Base-by-base conservation (phyloP, 176 grass and related monocot species). In the Tuctoria greenei region DNA sequence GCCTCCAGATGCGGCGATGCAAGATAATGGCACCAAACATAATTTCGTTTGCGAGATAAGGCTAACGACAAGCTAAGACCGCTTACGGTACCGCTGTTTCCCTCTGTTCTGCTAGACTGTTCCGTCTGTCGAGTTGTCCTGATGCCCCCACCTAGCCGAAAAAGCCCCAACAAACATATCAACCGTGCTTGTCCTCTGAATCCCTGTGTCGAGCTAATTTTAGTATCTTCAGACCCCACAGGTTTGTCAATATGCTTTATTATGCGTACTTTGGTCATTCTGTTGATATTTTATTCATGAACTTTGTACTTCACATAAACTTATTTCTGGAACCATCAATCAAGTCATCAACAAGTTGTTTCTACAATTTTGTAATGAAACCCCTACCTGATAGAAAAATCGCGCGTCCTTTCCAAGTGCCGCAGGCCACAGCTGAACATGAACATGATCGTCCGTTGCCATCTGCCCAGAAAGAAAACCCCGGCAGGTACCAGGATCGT, bases 131-230 rank as follows among this genome's bases (percentile, higher is more conserved):
- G 16, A 41, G 35, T 34, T 42, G 58, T 72, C 58, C 37, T 14
- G 52, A 1, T 16, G 23, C 10, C 10, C 35, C 50, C 27, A 12
- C 1, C 8, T 45, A 45, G 24, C 70, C 72, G 21, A 76, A 83
- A 76, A 4, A 31, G 23, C 15, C 4, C 64, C 72, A 69, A 34
- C 72, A 83, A 41, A 11, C 16, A 76, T 11, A 72, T 61, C 57
- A 82, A 3, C 17, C 59, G 44, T 78, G 66, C 39, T 72, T 46
- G 34, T 7, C 4, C 21, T 6, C 23, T 64, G n/a, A 5, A 44
- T 60, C 60, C 23, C 10, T 39, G 34, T 18, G 67, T 81, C 59
- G 23, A 77, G 9, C 59, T 25, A 77, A 65, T 58, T 72, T 68
- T 25, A 34, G 49, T 64, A 12, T 11, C 24, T 38, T 39, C 31